A percentile compares a stretch with the other conserved stretches of the same genome.
phyloP scores from a whole-genome alignment of 768 basidiomycete species.

The Leccinellum rugosiceps region DNA sequence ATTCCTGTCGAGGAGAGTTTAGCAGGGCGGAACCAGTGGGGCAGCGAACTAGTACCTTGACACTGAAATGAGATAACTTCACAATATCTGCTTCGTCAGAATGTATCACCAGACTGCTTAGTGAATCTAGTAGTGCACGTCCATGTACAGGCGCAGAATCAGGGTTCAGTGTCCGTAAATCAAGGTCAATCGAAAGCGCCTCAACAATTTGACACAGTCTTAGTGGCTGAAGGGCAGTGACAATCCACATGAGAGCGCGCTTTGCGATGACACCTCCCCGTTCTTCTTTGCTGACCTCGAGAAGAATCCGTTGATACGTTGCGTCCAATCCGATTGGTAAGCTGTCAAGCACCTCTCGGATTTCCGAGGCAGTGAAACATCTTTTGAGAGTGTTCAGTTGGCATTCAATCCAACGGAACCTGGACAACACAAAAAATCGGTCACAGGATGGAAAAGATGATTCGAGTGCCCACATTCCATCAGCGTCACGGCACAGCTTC shows the following conservation, averaged over 20 bases:
- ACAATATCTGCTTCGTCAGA: background rate
- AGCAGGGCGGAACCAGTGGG: background rate
- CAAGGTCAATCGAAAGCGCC: background rate
- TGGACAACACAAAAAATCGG: background rate
- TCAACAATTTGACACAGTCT: background rate
- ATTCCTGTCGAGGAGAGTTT: background rate
- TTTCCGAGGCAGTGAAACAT: background rate
- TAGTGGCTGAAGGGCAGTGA: background rate
- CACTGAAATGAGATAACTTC: background rate
- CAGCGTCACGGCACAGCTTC: background rate
- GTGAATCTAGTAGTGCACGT: background rate
- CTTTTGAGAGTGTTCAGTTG: background rate
- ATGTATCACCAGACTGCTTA: background rate
- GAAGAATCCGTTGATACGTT: background rate
- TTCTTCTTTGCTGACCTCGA: background rate
- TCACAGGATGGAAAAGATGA: background rate
- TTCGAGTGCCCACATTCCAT: constrained; percentile 8
- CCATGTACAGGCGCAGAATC: background rate
- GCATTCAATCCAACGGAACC: background rate
- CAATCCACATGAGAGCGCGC: background rate
- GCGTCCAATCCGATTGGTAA: background rate
- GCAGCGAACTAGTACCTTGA: background rate
- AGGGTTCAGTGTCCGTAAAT: background rate
- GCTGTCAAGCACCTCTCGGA: background rate
- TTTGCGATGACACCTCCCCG: background rate